Base-by-base conservation (phyloP, 176 grass and related monocot species). In the Oryza rufipogon region DNA sequence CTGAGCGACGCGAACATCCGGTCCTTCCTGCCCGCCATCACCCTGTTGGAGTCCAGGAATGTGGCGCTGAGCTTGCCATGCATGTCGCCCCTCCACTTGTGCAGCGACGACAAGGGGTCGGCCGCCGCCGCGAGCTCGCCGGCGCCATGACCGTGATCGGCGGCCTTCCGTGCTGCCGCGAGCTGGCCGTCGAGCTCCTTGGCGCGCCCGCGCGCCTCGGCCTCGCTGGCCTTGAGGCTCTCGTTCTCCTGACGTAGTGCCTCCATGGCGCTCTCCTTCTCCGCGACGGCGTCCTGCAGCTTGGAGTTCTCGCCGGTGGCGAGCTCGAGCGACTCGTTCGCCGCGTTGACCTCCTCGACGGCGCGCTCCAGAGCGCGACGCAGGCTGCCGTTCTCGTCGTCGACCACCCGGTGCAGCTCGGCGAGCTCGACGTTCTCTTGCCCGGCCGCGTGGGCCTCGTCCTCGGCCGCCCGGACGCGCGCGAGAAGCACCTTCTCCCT, bases 401-500 rank as follows among this genome's bases (percentile, higher is more conserved):
- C 79, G 23, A 84, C 67, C 17, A 66, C 81, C 41, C 83, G 73
- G 34, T 89, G 88, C 39, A 86, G 76, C 6, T 85, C 74, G 2
- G 80, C 85, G 67, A 89, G 52, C 46, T 83, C 91, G 14, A 65
- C 44, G 63, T 68, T 89, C 80, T 94, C 82, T 32, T 64, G 74
- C 23, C 88, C 70, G 5, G 51, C n/a, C 20, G 22, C 65, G 38
- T 73, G 81, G 13, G 86, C 84, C 23, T 89, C 86, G 7, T 81
- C 90, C 89, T 98, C 93, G 7, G 86, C 91, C 3, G 83, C 80
- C 51, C 89, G 91, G 22, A 90, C 87, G 78, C 96, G 94, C 10
- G 52, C 87, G 42, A 92, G 68, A 2, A 95, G 89, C 70, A 83
- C 76, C 79, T 89, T 98, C 83, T 98, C 96, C 86, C 87, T 89